phyloP scores from a whole-genome alignment of 1,284 basidiomycete genomes.

The Phylloporus sp. region DNA sequence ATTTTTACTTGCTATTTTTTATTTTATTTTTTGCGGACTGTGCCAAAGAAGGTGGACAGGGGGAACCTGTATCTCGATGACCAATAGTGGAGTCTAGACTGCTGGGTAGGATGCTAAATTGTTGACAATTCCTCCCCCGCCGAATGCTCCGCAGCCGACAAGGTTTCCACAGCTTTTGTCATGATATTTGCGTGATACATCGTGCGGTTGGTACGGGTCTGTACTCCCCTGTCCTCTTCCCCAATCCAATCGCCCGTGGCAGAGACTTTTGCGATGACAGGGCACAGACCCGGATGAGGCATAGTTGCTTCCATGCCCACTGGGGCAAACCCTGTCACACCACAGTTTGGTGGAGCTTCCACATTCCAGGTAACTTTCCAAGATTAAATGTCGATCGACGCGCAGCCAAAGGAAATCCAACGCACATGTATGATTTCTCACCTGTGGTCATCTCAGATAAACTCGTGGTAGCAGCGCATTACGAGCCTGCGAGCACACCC shows the following conservation, averaged over 20 bases:
- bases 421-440: constrained; percentile 26
- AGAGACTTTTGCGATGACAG: too few species aligned
- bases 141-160: constrained; percentile 15
- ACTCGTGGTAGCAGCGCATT: constrained; percentile 40
- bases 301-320: background rate
- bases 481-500: constrained; percentile 37
- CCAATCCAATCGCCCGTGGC: background rate
- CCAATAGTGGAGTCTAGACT: constrained; percentile 5
- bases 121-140: constrained; percentile 18
- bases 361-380: constrained; percentile 24
- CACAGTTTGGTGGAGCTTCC: constrained; percentile 13
- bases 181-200: constrained; percentile 24
- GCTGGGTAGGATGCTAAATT: constrained; percentile 16
- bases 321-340: background rate
- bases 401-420: constrained; percentile 15
- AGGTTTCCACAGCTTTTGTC: constrained; percentile 12
- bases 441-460: constrained; percentile 38
- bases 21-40: too few species aligned
- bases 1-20: too few species aligned
- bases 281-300: background rate
- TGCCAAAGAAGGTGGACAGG: too few species aligned
- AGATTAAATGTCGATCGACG: constrained; percentile 42
- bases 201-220: constrained; percentile 5
- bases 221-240: background rate
- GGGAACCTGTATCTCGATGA: background rate